A percentile compares a stretch with the other conserved stretches of the same genome.
phyloP scores from a whole-genome alignment of 805 yeast species.

The Candida pseudofarinosa region DNA sequence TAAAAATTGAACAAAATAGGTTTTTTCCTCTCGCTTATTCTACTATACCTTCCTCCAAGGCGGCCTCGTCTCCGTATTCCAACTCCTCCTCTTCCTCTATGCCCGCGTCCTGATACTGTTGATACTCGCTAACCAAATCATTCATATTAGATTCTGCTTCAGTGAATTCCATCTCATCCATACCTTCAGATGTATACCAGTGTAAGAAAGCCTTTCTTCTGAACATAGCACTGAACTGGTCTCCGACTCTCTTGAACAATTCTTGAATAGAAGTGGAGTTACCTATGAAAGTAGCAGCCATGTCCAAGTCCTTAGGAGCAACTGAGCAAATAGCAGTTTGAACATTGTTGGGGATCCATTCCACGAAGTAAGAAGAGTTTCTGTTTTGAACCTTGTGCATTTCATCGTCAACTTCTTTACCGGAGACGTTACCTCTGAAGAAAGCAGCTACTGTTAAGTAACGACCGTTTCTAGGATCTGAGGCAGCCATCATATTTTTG shows the following conservation, averaged over 20 bases:
- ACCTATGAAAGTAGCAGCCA: constrained; percentile 91
- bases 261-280: constrained; percentile 92
- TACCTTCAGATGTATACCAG: constrained; percentile 94
- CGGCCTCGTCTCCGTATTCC: constrained; percentile 65
- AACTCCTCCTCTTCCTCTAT: constrained; percentile 73
- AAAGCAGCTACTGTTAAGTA: constrained; percentile 91
- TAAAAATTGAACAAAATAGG: constrained; percentile 1
- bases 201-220: constrained; percentile 92
- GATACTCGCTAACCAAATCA: constrained; percentile 83
- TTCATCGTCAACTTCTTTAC: constrained; percentile 92
- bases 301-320: constrained; percentile 79
- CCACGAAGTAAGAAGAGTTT: constrained; percentile 81
- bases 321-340: constrained; percentile 92
- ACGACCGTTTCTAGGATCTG: constrained; percentile 87
- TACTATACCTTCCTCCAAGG: constrained; percentile 50
- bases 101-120: constrained; percentile 85
- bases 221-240: constrained; percentile 88
- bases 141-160: constrained; percentile 92
- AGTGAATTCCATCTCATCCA: constrained; percentile 91
- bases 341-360: constrained; percentile 94
- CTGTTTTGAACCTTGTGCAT: constrained; percentile 80
- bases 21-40: constrained; percentile 10
- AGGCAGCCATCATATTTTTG: constrained; percentile 93
- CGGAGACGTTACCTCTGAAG: constrained; percentile 90
- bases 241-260: constrained; percentile 83